Percentiles rank a stretch among this genome's conserved stretches.
These are phyloP conservation scores for Sicyos baderoa DNA, from an alignment of 306 rosid genomes.

Conservation along the genomic window DNA sequence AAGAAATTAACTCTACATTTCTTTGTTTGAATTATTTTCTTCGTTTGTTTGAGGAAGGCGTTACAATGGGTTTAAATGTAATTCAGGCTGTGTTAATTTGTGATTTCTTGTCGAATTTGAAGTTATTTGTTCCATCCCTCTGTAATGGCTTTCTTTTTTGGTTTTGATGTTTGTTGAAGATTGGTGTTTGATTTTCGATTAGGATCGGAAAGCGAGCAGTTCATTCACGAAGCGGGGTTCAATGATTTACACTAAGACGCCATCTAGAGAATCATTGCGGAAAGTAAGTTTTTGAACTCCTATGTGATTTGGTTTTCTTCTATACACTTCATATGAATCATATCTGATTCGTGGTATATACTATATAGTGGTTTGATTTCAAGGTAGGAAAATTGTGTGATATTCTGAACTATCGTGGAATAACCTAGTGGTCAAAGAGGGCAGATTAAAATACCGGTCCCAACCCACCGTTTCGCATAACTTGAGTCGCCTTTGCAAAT, in stretches of 20 bases:
- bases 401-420: neutral
- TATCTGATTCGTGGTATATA: neutral
- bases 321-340: neutral
- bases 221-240: conserved; percentile 87
- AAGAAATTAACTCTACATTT: neutral
- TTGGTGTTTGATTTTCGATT: conserved; percentile 22
- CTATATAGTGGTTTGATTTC: neutral
- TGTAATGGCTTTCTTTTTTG: neutral
- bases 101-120: conserved; percentile 1
- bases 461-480: no score
- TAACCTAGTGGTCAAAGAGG: no score
- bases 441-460: no score
- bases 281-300: conserved; percentile 36
- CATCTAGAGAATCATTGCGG: conserved; percentile 62
- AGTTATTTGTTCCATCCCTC: neutral
- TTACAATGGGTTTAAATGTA: neutral
- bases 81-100: neutral
- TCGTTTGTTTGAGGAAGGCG: neutral
- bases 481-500: no score
- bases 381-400: neutral
- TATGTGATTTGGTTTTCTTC: neutral
- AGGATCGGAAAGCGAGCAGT: conserved; percentile 80
- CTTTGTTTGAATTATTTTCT: neutral
- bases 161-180: conserved; percentile 10
- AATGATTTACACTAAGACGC: conserved; percentile 81